Evolutionary conservation across 345 rosid species (phyloP), one percentile per base, ranked within the genome.

Genomic region (Dovyalis caffra): DNA sequence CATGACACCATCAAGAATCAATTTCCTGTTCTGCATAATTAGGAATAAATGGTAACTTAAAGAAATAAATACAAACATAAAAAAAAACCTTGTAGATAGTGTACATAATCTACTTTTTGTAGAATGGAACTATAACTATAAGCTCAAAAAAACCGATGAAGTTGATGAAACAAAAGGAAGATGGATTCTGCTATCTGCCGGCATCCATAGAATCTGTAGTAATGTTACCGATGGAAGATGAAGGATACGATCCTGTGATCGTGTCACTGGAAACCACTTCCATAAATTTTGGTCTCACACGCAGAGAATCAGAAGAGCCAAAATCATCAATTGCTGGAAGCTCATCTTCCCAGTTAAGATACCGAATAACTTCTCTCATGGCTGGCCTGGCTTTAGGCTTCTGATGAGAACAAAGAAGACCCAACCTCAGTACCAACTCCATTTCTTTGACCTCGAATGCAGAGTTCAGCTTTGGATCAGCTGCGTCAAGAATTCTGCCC

Each of bases 371-470:
- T 68, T 76, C 86, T 76, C 86, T 87, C 90, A 88, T 88, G 9
- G 83, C 82, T 28, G 94, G 94, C 51, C 97, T 84, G 20, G 74
- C 40, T 25, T 71, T 77, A 1, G 83, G 79, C 15, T 49, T 73
- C 21, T 75, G 86, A 74, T 88, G 90, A 20, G 91, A 81, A 64
- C 98, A 91, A 1, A 79, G 65, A 58, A 91, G 72, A 11, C 95
- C 97, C 21, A 91, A 61, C 58, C 8, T 15, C 70, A 91, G 45
- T 3, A 86, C 86, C 69, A 90, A 45, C 76, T 79, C 85, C 80
- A 90, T 84, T 49, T 93, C 88, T 51, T 64, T 78, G 1, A 21
- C 73, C 1, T n/a, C 70, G 65, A 77, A 90, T 28, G 43, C 72
- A 2, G 81, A 81, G 16, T 81, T 65, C 20, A 91, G 74, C 29